These are phyloP conservation scores for Polytrichum formosum DNA, from an alignment of 225 moss, liverwort and hornwort species.

Conservation along the genomic window DNA sequence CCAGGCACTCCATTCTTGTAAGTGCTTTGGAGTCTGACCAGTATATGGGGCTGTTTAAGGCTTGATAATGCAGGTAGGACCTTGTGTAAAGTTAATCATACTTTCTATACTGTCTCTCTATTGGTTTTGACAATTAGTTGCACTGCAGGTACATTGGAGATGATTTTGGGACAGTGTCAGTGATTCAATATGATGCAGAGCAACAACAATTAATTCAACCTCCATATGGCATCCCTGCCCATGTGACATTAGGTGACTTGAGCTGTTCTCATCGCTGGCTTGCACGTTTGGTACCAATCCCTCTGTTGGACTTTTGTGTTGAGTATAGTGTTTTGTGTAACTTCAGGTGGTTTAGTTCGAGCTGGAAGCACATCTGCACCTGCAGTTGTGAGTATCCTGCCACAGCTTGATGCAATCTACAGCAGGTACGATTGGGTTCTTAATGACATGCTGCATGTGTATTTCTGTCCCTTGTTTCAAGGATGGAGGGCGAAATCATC, in stretches of 20 bases:
- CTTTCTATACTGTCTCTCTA: not conserved
- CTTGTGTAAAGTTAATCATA: no score
- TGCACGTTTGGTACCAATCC: no score
- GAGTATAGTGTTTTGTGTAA: no score
- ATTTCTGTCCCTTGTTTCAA: no score
- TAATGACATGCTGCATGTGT: not conserved
- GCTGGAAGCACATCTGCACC: conserved; percentile 50
- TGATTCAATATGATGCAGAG: conserved; percentile 43
- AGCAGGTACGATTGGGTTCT: conserved; percentile 35
- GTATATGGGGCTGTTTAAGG: not conserved
- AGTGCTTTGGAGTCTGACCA: not conserved
- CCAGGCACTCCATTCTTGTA: conserved; percentile 45
- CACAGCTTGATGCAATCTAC: conserved; percentile 54
- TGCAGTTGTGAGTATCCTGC: conserved; percentile 55
- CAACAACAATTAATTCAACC: conserved; percentile 35
- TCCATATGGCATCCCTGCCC: conserved; percentile 56
- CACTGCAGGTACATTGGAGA: conserved; percentile 58
- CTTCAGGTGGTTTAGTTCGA: conserved; percentile 55
- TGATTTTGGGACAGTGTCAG: conserved; percentile 45
- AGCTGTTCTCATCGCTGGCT: not conserved
- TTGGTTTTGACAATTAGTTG: not conserved
- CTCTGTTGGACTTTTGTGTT: no score
- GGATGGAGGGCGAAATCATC: no score
- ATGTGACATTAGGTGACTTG: conserved; percentile 50
- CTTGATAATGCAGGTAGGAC: no score